Evolutionary conservation across 2,329 filamentous ascomycete species (phyloP), one percentile per base, ranked within the genome.

Genomic region (Microsporum ferrugineum): DNA sequence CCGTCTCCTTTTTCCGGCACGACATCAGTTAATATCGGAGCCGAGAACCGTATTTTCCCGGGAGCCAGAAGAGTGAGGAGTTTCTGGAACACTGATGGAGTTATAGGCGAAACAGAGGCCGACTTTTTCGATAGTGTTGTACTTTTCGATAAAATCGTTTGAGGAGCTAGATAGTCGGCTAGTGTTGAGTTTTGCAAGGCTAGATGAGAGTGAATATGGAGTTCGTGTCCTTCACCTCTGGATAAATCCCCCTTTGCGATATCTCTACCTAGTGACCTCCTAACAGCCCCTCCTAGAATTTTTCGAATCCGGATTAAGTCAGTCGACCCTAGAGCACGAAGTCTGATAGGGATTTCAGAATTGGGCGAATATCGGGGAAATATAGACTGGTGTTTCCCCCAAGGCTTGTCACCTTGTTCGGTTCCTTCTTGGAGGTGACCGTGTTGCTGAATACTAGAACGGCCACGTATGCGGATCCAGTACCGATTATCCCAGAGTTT

Each of bases 401-500:
- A 29, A 34, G 33, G 31, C 5, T 17, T 55, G 7, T 53, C 5
- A 7, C 27, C 29, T 5, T n/a, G 10, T 53, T 33, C 27, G 8
- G 6, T n/a, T 10, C n/a, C 36, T 7, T 43, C 39, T 43, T 29
- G 55, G 4, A n/a, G 5, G 27, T 14, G 17, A 43, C 14, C 23
- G 3, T 57, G 8, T n/a, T 57, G 36, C 5, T 43, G 17, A 57
- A 43, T 29, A 17, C 17, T 27, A 43, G 55, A 12, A 39, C 55
- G 55, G 6, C 36, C 55, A 33, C 69, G 66, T 8, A 84, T 60
- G 1, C 74, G 75, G 57, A 84, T 73, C 82, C 82, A 85, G 69
- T 75, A 84, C 23, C 82, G 75, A 55, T 77, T 75, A 66, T 84
- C 82, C 74, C 80, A 84, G 14, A 85, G 73, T 3, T 72, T 70